Conservation (phyloP, 2,329 filamentous ascomycete genomes). For the Fusarium sp. region DNA sequence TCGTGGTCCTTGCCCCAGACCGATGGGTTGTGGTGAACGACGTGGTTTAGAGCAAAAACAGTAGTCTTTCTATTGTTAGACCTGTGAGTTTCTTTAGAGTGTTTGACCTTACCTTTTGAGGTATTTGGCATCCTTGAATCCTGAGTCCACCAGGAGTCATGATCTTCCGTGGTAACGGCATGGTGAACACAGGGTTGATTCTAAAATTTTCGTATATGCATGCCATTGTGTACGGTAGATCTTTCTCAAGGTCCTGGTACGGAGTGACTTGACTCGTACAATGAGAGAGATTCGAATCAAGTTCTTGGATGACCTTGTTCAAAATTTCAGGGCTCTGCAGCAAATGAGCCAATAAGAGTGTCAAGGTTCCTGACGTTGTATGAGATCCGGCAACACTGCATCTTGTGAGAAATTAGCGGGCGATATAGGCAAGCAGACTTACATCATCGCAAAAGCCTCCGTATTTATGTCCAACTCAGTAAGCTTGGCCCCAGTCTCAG, state of each 20-base stretch:
- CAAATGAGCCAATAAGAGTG: background rate
- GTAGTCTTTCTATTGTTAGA: background rate
- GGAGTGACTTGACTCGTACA: rapidly evolving
- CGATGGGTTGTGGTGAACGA: background rate
- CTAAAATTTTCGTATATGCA: background rate
- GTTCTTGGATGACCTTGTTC: background rate
- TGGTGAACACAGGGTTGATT: background rate
- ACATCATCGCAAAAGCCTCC: background rate
- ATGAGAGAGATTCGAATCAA: background rate
- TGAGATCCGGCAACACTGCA: background rate
- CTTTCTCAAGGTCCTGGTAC: background rate
- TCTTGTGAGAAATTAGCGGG: background rate
- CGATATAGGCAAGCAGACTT: rapidly evolving
- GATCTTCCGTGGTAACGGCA: background rate
- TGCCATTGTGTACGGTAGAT: background rate
- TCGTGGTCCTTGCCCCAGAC: background rate
- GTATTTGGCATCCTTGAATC: background rate
- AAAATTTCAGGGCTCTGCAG: background rate
- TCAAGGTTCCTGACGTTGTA: background rate
- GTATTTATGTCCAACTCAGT: background rate
- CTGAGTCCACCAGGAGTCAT: background rate
- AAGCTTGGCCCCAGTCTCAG: background rate
- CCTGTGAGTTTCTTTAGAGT: rapidly evolving
- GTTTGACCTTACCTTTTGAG: background rate
- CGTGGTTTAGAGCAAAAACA: background rate